Base-by-base conservation (phyloP, 2,329 filamentous ascomycete genomes). In the Cytospora schulzeri region DNA sequence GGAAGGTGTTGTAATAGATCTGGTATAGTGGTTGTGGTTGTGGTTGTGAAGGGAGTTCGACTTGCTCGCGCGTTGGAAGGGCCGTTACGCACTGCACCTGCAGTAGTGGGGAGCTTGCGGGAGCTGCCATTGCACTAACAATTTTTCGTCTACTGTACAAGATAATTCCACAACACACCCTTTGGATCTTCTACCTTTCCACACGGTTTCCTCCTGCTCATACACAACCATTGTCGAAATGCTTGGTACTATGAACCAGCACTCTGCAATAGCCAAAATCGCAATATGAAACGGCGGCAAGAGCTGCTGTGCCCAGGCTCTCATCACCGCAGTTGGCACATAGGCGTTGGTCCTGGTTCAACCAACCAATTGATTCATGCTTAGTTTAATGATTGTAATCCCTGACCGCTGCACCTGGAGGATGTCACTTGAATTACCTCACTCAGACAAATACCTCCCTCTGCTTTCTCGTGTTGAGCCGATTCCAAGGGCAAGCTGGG, bases 51-150 rank as follows among this genome's bases (percentile, higher is more conserved):
- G 45, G n/a, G 45, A 48, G 45, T 1, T 24, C 9, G 45, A 11
- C n/a, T n/a, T n/a, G n/a, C n/a, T n/a, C n/a, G 45, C 45, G n/a
- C n/a, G 45, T 8, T 24, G n/a, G 45, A 15, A 48, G 14, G 41
- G 45, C n/a, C 17, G n/a, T 4, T 5, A 17, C 19, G 35, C 17
- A 41, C 17, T 28, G 17, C 22, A 19, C 17, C 19, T 17, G 51
- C 51, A 17, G 26, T 33, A 54, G 28, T 31, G 52, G 28, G 26
- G 24, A 48, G 41, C 41, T 48, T 48, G 41, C n/a, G 45, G 41
- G 45, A 48, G 45, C 45, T 48, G 45, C 45, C 45, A 19, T 24
- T 48, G 45, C 45, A 48, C 45, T 48, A 48, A 48, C 45, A 48
- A 41, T 41, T 48, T 48, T 48, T 9, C 14, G 9, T 48, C n/a